Evolutionary conservation across 2,329 filamentous ascomycete species (phyloP).

Genomic region (Myriosclerotinia scirpicola): DNA sequence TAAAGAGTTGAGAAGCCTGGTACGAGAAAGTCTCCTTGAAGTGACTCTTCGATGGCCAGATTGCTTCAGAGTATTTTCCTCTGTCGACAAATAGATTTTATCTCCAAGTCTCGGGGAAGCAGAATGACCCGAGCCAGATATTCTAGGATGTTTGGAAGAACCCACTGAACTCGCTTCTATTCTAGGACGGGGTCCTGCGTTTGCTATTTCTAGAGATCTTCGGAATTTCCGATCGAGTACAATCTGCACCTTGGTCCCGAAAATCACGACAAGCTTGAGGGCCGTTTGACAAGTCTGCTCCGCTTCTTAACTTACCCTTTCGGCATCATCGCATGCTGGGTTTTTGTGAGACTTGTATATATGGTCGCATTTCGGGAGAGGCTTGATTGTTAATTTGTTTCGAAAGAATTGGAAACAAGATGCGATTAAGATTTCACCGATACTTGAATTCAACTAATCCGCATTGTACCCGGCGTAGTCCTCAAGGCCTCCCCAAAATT

Average conservation of each 20-base stretch:
- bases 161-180: neutral
- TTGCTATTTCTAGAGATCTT: neutral
- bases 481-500: conserved; percentile 56
- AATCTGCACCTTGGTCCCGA: neutral
- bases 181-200: neutral
- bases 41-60: conserved; percentile 44
- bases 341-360: conserved; percentile 2
- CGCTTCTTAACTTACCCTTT: conserved; percentile 12
- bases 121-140: neutral
- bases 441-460: neutral
- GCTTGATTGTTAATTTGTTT: neutral
- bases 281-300: neutral
- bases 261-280: neutral
- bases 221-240: neutral
- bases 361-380: no score
- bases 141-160: neutral
- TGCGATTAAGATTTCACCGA: neutral
- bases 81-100: neutral
- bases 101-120: neutral
- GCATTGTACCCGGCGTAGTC: conserved; percentile 21
- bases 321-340: conserved; percentile 12
- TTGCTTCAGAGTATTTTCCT: neutral
- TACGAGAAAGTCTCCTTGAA: conserved; percentile 59
- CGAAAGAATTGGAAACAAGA: neutral
- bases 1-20: conserved; percentile 59